Conservation (phyloP, 2,329 filamentous ascomycete species). For the Colletotrichum agaves region DNA sequence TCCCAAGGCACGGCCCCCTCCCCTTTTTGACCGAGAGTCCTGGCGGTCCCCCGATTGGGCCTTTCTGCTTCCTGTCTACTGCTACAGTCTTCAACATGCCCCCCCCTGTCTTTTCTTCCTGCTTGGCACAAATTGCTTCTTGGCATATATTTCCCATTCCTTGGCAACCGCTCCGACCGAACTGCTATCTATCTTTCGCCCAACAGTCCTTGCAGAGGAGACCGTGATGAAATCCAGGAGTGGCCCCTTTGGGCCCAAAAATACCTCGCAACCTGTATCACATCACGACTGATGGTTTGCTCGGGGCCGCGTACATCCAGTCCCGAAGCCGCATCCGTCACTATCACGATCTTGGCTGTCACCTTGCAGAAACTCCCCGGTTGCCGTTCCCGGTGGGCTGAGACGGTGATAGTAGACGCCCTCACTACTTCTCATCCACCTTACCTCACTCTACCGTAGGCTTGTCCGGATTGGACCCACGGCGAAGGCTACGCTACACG, state of each 20-base stretch:
- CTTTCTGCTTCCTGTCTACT: neutral
- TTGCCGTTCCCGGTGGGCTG: conserved; percentile 18
- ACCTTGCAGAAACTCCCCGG: neutral
- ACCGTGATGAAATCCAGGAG: conserved; percentile 16
- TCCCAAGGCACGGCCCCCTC: conserved; percentile 17
- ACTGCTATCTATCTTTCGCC: conserved; percentile 5
- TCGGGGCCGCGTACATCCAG: conserved; percentile 18
- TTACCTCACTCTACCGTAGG: conserved; percentile 39
- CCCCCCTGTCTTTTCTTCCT: neutral
- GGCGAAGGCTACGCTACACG: neutral
- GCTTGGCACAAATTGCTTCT: conserved; percentile 4
- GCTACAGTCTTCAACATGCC: neutral
- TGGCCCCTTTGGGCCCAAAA: conserved; percentile 20
- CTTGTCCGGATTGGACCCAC: conserved; percentile 21
- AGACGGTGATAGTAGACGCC: conserved; percentile 30
- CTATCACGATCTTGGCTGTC: neutral
- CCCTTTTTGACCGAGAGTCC: neutral
- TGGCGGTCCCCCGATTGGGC: conserved; percentile 32
- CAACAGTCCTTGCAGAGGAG: neutral
- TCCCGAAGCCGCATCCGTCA: conserved; percentile 19
- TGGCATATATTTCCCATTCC: neutral
- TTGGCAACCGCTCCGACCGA: conserved; percentile 33
- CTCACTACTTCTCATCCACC: conserved; percentile 38
- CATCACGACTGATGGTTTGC: conserved; percentile 20
- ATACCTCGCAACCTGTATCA: conserved; percentile 30